Base-by-base conservation (phyloP, 805 yeast species). In the Brettanomyces nanus region DNA sequence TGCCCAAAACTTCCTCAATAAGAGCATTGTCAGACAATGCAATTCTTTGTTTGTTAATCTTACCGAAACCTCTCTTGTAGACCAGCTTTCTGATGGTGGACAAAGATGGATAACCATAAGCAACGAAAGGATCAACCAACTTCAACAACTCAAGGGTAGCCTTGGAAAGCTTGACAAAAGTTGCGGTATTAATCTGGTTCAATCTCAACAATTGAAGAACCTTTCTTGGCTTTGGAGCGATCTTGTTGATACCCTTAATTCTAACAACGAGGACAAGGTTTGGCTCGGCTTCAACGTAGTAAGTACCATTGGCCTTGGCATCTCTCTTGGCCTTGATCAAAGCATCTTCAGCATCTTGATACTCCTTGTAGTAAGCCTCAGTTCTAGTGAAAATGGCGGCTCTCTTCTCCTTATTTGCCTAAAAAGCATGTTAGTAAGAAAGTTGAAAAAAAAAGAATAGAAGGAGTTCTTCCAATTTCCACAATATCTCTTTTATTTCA, bases 201-300 rank as follows among this genome's bases (percentile, higher is more conserved):
- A 86, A 80, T 78, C 95, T 82, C 69, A 85, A 76, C 66, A 87
- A 79, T 73, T 83, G 95, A 69, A 86, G 70, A 61, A 89, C 95
- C 85, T 89, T 89, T 85, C 96, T 87, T 80, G 96, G 95, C 83
- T 89, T 89, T 64, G 97, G 96, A 65, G 96, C 85, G 61, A 89
- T 86, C 83, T 87, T 89, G 89, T 76, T 84, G 70, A 89, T 85
- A 89, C 97, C 97, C 90, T 89, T 89, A 81, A 89, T 89, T 83
- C 97, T 86, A 69, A 89, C 79, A 63, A 89, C 95, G 69, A 89
- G 86, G 54, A 85, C 95, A 63, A 89, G 82, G 73, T 85, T 87
- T 63, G 80, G 78, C 79, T 89, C 90, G 69, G 95, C 96, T 63
- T 80, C 86, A 60, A 86, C 94, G 77, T 80, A 89, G 86, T 80